phyloP scores from a whole-genome alignment of 441 rosid species.

The Mallotus repandus region DNA sequence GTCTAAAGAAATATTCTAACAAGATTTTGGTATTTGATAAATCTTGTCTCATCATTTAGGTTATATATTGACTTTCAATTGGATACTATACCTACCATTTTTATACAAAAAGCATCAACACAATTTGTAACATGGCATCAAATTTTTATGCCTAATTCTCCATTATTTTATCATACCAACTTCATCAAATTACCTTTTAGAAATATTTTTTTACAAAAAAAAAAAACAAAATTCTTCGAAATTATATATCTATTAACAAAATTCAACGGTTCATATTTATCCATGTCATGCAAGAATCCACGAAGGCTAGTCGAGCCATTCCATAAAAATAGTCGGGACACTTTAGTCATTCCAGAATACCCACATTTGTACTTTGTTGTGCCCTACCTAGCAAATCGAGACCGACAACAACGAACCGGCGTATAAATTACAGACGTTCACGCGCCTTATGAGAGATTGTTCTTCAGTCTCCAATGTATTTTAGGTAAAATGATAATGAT shows the following conservation, averaged over 20 bases:
- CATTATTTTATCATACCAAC: conserved; percentile 5
- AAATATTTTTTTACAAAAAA: too few relatives aligned
- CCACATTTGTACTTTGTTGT: neutral
- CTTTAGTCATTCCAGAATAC: neutral
- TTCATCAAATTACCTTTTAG: neutral
- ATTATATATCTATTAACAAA: neutral
- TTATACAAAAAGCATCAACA: neutral
- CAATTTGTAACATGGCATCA: neutral
- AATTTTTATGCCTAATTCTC: neutral
- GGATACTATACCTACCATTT: neutral
- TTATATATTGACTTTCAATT: neutral
- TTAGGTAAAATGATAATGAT: too few relatives aligned
- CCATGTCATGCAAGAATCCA: neutral
- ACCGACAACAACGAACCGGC: neutral
- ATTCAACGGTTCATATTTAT: conserved; percentile 6
- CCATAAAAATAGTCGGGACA: neutral
- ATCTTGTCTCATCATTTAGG: neutral
- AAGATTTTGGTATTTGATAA: neutral
- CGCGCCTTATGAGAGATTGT: neutral
- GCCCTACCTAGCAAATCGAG: neutral
- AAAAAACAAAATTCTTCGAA: too few relatives aligned
- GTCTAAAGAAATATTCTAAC: neutral
- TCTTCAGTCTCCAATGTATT: neutral
- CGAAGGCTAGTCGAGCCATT: neutral
- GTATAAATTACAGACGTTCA: neutral